Evolutionary conservation across 352 stramenopile genomes (phyloP).

Genomic region (Phytophthora nicotianae): DNA sequence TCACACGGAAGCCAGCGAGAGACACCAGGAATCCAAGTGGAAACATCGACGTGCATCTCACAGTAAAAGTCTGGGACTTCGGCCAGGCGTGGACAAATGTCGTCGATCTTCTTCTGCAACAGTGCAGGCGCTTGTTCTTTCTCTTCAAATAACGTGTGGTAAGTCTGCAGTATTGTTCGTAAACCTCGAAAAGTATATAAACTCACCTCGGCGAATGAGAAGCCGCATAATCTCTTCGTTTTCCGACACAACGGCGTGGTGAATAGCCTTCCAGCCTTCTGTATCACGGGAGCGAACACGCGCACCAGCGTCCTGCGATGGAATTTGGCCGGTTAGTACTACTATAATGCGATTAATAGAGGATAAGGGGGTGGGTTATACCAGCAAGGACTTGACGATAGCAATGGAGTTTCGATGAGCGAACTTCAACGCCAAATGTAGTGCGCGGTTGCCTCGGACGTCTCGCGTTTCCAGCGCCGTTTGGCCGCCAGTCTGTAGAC

Average conservation of each 20-base stretch:
- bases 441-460: conserved; percentile 56
- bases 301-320: conserved; percentile 51
- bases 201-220: conserved; percentile 50
- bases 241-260: conserved; percentile 61
- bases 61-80: conserved; percentile 69
- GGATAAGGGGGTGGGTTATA: conserved; percentile 17
- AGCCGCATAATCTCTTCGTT: conserved; percentile 67
- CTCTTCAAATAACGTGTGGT: conserved; percentile 31
- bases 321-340: background rate
- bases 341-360: background rate
- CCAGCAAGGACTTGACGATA: conserved; percentile 64
- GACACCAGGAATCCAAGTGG: conserved; percentile 73
- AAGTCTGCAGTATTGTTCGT: conserved; percentile 2
- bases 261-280: conserved; percentile 67
- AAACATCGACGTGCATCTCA: conserved; percentile 68
- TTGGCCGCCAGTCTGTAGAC: conserved; percentile 25
- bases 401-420: conserved; percentile 55
- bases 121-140: conserved; percentile 63
- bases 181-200: background rate
- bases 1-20: conserved; percentile 75
- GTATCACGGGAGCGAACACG: conserved; percentile 67
- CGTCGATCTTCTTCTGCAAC: conserved; percentile 55
- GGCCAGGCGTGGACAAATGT: conserved; percentile 48
- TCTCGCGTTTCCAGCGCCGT: conserved; percentile 58
- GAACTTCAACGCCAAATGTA: conserved; percentile 76